Conservation (phyloP, 495 filamentous ascomycete genomes). For the Penicillium roqueforti region DNA sequence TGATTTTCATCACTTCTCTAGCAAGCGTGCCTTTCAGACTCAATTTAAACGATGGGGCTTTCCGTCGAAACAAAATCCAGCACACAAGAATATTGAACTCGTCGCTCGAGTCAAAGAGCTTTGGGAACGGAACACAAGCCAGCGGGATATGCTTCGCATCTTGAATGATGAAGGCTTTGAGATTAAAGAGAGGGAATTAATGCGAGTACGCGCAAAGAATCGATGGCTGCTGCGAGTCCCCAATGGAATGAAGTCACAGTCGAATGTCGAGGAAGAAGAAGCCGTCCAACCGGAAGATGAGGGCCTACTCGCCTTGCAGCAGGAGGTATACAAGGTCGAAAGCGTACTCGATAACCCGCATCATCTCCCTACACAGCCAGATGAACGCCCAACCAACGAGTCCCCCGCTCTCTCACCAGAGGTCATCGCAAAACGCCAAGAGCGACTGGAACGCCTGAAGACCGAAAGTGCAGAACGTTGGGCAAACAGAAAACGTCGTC, state of each 20-base stretch:
- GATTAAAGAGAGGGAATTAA: slow-evolving; percentile 64
- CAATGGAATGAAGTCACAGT: slow-evolving; percentile 50
- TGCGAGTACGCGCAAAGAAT: slow-evolving; percentile 60
- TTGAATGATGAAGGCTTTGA: slow-evolving; percentile 67
- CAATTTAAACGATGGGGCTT: slow-evolving; percentile 78
- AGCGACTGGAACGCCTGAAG: slow-evolving; percentile 54
- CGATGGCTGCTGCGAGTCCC: slow-evolving; percentile 59
- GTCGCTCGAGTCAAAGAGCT: slow-evolving; percentile 66
- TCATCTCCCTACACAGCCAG: slow-evolving; percentile 18
- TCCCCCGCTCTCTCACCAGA: slow-evolving; percentile 48
- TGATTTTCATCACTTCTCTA: slow-evolving; percentile 25
- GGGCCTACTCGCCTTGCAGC: slow-evolving; percentile 38
- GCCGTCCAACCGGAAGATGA: slow-evolving; percentile 35
- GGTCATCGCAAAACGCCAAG: slow-evolving; percentile 51
- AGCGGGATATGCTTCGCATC: slow-evolving; percentile 67
- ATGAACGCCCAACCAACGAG: slow-evolving; percentile 13
- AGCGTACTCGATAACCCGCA: slow-evolving; percentile 25
- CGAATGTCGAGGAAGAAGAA: slow-evolving; percentile 15
- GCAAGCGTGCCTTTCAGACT: slow-evolving; percentile 68
- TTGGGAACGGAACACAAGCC: slow-evolving; percentile 67
- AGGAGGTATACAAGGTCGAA: slow-evolving; percentile 40
- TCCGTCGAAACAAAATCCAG: slow-evolving; percentile 65
- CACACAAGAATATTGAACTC: slow-evolving; percentile 61
- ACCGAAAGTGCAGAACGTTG: slow-evolving; percentile 61
- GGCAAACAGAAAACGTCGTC: slow-evolving; percentile 63